Conservation (phyloP, 2,329 filamentous ascomycete genomes). For the Neodidymelliopsis sp. region DNA sequence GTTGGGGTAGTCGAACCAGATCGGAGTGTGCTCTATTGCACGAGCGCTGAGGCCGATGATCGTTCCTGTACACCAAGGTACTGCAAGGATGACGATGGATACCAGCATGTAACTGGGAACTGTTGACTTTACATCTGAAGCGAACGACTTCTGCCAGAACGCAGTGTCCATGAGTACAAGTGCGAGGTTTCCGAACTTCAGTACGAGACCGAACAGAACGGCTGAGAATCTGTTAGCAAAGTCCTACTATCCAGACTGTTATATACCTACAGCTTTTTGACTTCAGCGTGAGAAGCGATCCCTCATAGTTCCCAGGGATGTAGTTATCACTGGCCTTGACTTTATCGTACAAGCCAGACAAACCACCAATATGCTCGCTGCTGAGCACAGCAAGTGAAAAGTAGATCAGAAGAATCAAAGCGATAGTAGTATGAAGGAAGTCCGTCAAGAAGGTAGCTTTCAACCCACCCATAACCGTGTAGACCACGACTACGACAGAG, state of each 20-base stretch:
- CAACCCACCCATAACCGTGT: slow-evolving; percentile 76
- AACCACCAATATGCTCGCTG: slow-evolving; percentile 12
- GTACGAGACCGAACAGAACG: slow-evolving; percentile 16
- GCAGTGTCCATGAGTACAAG: slow-evolving; percentile 23
- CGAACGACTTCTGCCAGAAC: slow-evolving; percentile 24
- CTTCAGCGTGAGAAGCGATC: slow-evolving; percentile 86
- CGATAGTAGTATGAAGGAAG: slow-evolving; percentile 80
- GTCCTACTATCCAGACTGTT: fast-evolving
- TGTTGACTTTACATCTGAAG: slow-evolving; percentile 18
- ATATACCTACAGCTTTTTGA: slow-evolving; percentile 55
- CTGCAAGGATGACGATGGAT: slow-evolving; percentile 17
- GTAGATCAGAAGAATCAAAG: slow-evolving; percentile 78
- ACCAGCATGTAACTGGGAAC: slow-evolving; percentile 22
- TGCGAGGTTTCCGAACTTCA: slow-evolving; percentile 22
- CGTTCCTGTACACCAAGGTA: slow-evolving; percentile 40
- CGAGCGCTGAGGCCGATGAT: slow-evolving; percentile 53
- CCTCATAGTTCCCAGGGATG: slow-evolving; percentile 75
- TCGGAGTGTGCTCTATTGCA: slow-evolving; percentile 49
- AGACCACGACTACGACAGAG: slow-evolving; percentile 83
- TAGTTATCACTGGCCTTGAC: slow-evolving; percentile 68
- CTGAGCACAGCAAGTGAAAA: slow-evolving; percentile 16
- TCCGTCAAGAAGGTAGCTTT: slow-evolving; percentile 75
- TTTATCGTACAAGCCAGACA: slow-evolving; percentile 15
- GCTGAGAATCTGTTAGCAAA: not conserved
- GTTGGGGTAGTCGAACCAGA: slow-evolving; percentile 51